Evolutionary conservation across 2,329 filamentous ascomycete species (phyloP).

Genomic region (Hypoxylon sp.): DNA sequence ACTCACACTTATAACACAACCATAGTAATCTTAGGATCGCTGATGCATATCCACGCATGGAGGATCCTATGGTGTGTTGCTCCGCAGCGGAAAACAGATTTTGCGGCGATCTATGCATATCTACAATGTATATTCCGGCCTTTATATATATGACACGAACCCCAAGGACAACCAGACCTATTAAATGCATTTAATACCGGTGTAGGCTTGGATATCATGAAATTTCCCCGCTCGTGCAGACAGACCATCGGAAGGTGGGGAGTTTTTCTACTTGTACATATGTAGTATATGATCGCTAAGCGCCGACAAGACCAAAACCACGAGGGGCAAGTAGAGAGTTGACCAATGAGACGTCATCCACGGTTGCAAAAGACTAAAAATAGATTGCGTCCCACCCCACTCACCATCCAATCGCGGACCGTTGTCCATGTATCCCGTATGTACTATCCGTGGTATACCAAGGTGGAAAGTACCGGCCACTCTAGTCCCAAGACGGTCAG

Average conservation of each 20-base stretch:
- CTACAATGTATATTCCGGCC: conserved; percentile 17
- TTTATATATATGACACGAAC: conserved; percentile 27
- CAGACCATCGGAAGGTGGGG: conserved; percentile 11
- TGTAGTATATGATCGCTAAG: conserved; percentile 33
- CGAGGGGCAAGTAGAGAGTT: conserved; percentile 23
- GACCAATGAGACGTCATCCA: conserved; percentile 25
- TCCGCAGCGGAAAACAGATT: conserved; percentile 38
- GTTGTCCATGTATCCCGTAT: background rate
- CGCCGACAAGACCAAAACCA: conserved; percentile 38
- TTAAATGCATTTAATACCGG: conserved; percentile 3
- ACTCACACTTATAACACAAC: background rate
- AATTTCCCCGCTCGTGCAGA: conserved; percentile 30
- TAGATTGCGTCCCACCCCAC: conserved; percentile 26
- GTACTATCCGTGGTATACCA: conserved; percentile 3
- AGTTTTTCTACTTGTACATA: conserved; percentile 1
- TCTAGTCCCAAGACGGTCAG: conserved; percentile 36
- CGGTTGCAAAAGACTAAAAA: conserved; percentile 36
- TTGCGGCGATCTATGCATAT: conserved; percentile 38
- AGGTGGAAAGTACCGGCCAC: conserved; percentile 36
- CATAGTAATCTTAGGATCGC: conserved; percentile 6
- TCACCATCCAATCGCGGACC: conserved; percentile 20
- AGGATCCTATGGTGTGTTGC: conserved; percentile 35
- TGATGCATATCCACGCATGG: conserved; percentile 14
- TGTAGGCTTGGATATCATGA: conserved; percentile 25
- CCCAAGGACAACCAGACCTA: background rate